Conservation (phyloP, 768 basidiomycete species). For the Leccinum broughii region DNA sequence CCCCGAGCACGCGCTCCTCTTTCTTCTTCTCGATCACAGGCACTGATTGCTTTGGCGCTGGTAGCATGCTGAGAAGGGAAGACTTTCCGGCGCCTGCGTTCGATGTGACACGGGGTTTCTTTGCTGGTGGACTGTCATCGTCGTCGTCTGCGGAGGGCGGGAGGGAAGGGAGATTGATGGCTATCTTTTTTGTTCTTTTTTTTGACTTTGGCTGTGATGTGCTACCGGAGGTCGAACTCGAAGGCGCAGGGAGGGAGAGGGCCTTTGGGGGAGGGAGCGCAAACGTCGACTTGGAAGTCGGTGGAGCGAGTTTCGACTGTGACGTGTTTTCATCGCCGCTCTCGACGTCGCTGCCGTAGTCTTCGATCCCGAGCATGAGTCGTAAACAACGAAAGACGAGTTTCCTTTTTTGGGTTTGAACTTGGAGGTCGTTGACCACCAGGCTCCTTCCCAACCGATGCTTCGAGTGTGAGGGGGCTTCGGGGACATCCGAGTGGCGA, state of each 20-base stretch:
- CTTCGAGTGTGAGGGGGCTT: too few relatives aligned
- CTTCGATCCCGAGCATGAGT: slow-evolving; percentile 72
- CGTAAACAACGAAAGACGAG: not conserved
- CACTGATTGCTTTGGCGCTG: slow-evolving; percentile 60
- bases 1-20: slow-evolving; percentile 62
- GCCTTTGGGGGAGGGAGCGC: slow-evolving; percentile 39
- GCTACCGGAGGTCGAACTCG: slow-evolving; percentile 7
- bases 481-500: too few relatives aligned
- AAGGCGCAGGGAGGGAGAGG: slow-evolving; percentile 31
- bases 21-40: slow-evolving; percentile 38
- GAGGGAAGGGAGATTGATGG: slow-evolving; percentile 38
- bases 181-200: slow-evolving; percentile 45
- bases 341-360: slow-evolving; percentile 74
- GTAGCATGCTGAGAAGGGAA: slow-evolving; percentile 69
- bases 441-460: too few relatives aligned
- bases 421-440: too few relatives aligned
- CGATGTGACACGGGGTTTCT: slow-evolving; percentile 52
- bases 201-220: slow-evolving; percentile 38
- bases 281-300: slow-evolving; percentile 33
- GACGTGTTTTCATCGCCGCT: slow-evolving; percentile 45
- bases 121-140: slow-evolving; percentile 55
- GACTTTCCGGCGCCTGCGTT: slow-evolving; percentile 56
- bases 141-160: slow-evolving; percentile 41
- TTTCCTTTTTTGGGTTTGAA: not conserved
- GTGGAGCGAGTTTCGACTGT: slow-evolving; percentile 23